A percentile compares a stretch with the other conserved stretches of the same genome.
phyloP scores from a whole-genome alignment of 148 eudicot species.

The Diospyros kaki region DNA sequence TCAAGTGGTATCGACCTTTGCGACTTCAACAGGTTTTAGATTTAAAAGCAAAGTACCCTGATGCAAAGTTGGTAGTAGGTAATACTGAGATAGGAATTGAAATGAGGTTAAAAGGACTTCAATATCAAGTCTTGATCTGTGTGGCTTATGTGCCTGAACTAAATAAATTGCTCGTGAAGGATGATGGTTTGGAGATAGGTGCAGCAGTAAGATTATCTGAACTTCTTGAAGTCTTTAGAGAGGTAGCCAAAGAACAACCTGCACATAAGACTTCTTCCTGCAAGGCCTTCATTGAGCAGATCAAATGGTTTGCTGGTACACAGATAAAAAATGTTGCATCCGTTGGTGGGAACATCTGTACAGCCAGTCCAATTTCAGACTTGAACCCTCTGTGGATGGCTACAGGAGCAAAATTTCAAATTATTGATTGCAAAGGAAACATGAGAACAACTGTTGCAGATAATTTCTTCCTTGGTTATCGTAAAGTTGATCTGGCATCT shows the following conservation, averaged over 20 bases:
- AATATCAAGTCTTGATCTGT: constrained; percentile 68
- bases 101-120: constrained; percentile 79
- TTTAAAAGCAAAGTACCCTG: constrained; percentile 69
- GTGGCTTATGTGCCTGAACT: constrained; percentile 78
- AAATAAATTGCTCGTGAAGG: constrained; percentile 54
- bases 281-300: constrained; percentile 73
- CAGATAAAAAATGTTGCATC: constrained; percentile 98
- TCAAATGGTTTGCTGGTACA: constrained; percentile 98
- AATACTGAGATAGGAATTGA: constrained; percentile 95
- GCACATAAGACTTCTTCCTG: constrained; percentile 72
- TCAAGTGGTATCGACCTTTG: constrained; percentile 84
- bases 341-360: constrained; percentile 94
- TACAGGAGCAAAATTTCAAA: constrained; percentile 72
- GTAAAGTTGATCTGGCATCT: constrained; percentile 73
- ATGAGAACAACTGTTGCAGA: constrained; percentile 61
- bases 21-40: constrained; percentile 78
- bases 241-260: constrained; percentile 43
- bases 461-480: constrained; percentile 85
- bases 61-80: constrained; percentile 75
- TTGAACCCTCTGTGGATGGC: constrained; percentile 99
- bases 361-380: constrained; percentile 98
- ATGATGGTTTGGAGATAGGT: constrained; percentile 91
- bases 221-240: constrained; percentile 44
- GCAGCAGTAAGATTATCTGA: constrained; percentile 81
- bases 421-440: constrained; percentile 67